Base-by-base conservation (phyloP, 2,329 filamentous ascomycete genomes). In the Cladophialophora psammophila region DNA sequence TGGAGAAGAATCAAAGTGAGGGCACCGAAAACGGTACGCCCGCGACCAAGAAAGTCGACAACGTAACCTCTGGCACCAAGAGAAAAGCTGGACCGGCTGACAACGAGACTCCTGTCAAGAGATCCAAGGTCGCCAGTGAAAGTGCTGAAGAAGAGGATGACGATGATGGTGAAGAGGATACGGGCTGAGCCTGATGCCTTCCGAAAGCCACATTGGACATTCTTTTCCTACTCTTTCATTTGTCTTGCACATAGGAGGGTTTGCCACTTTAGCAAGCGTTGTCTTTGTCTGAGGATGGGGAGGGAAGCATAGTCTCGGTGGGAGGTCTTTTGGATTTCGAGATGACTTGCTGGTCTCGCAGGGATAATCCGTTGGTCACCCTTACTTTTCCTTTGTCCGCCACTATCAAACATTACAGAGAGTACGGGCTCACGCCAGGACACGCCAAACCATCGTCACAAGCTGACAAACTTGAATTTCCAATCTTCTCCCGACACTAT, bases 1-100 rank as follows among this genome's bases (percentile, higher is more conserved):
- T 97, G 83, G 94, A 97, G 76, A 87, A 88, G 73, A 86, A 84
- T 26, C 71, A 72, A 60, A 72, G 76, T 71, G 75, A 77, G 58
- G 77, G 77, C 45, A 77, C 74, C 63, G 73, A 72, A 45, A 77
- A 76, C 55, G 74, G 72, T 38, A 67, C 68, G 7, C 64, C 70
- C 2, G 69, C 70, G 45, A 71, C 70, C 35, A 78, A 76, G 67
- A 68, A 76, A 35, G 61, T 72, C 40, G 75, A 76, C 15, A 78
- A 69, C 42, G 64, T 70, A 9, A 57, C 76, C 61, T 77, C 76
- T 53, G 78, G 77, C 38, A 79, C 80, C 67, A 86, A 87, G 75
- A 80, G 85, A 65, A 86, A 86, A 74, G 83, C 84, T 53, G 79
- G 80, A 64, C 74, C 78, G 62, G 78, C 78, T 50, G 80, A 83